phyloP scores from a whole-genome alignment of 805 yeast genomes.

The Kazachstania psychrophila region DNA sequence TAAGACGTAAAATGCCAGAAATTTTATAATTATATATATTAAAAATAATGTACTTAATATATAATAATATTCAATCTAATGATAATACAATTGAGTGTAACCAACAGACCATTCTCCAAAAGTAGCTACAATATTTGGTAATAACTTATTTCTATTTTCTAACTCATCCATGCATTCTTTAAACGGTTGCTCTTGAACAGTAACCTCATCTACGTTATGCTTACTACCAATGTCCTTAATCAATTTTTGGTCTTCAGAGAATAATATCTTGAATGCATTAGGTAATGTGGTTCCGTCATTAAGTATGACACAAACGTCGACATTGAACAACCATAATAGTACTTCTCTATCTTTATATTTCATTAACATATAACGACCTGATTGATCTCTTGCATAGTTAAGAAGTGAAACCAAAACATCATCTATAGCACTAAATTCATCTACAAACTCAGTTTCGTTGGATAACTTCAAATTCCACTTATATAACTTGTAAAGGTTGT shows the following conservation, averaged over 20 bases:
- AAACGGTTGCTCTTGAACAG: slow-evolving; percentile 10
- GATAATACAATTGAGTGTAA: slow-evolving; percentile 7
- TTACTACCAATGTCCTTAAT: background rate
- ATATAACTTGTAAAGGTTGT: slow-evolving; percentile 14
- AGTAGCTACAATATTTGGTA: slow-evolving; percentile 10
- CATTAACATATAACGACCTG: slow-evolving; percentile 18
- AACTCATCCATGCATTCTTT: slow-evolving; percentile 10
- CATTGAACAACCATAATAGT: slow-evolving; percentile 24
- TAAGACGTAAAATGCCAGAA: too few relatives aligned
- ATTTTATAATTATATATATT: too few relatives aligned
- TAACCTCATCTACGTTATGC: slow-evolving; percentile 17
- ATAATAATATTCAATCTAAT: too few relatives aligned
- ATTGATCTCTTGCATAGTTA: slow-evolving; percentile 16
- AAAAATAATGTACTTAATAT: too few relatives aligned
- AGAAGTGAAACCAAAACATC: slow-evolving; percentile 17
- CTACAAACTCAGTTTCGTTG: background rate
- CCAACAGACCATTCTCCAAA: slow-evolving; percentile 21
- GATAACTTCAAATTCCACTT: slow-evolving; percentile 22
- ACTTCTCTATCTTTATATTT: slow-evolving; percentile 6
- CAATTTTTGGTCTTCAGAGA: slow-evolving; percentile 6
- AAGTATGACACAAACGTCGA: slow-evolving; percentile 15
- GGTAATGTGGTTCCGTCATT: slow-evolving; percentile 4
- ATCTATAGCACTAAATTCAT: slow-evolving; percentile 13
- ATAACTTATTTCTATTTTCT: slow-evolving; percentile 4
- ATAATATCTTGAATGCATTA: slow-evolving; percentile 22